Conservation (phyloP, 345 rosid species). For the Microcos paniculata region DNA sequence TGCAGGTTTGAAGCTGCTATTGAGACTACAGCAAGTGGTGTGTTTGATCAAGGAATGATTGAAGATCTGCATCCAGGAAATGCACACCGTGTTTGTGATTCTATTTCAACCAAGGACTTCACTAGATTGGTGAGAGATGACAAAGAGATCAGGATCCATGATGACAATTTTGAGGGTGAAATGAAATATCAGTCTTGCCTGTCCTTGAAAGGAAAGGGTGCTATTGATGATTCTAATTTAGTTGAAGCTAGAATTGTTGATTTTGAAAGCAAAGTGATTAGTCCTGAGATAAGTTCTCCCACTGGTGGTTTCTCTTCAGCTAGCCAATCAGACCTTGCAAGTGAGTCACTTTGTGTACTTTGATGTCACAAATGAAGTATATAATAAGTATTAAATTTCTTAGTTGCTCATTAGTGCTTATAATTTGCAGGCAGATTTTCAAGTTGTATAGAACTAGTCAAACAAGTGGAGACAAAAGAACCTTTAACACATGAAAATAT, state of each 20-base stretch:
- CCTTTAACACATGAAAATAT: not conserved
- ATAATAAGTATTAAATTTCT: too few relatives aligned
- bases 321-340: not conserved
- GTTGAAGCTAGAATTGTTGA: not conserved
- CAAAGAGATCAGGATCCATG: constrained; percentile 2
- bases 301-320: not conserved
- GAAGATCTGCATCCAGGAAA: not conserved
- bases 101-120: not conserved
- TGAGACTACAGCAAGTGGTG: not conserved
- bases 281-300: not conserved
- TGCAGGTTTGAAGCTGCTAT: not conserved
- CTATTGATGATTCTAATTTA: constrained; percentile 2
- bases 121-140: not conserved
- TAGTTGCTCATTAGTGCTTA: constrained; percentile 1
- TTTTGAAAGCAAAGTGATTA: not conserved
- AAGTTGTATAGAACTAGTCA: not conserved
- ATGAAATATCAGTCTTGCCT: not conserved
- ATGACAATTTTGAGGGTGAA: not conserved
- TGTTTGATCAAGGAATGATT: not conserved
- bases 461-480: not conserved
- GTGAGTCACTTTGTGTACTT: constrained; percentile 7
- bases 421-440: constrained; percentile 8
- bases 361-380: not conserved
- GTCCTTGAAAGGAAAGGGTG: not conserved
- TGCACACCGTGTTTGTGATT: not conserved